Percentiles rank a stretch among this genome's conserved stretches.
Evolutionary conservation across 768 basidiomycete species (phyloP).

Genomic region (Russula olivacea): DNA sequence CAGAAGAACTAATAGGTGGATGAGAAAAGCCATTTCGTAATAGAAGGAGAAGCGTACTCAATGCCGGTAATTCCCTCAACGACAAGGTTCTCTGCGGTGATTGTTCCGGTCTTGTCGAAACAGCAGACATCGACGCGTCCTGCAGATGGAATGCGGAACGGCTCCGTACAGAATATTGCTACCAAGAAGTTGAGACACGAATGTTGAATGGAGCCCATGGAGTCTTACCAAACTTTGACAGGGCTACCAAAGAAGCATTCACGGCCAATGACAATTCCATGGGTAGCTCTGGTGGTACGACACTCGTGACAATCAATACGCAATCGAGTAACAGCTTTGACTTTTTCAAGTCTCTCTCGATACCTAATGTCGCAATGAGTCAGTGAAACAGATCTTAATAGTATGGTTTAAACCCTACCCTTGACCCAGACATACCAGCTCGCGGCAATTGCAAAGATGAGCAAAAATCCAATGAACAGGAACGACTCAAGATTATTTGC

Average conservation of each 20-base stretch:
- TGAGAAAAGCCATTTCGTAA: conserved; percentile 10
- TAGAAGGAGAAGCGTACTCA: conserved; percentile 50
- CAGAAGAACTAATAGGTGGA: conserved; percentile 40
- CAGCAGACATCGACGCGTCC: conserved; percentile 97
- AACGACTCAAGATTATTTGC: conserved; percentile 96
- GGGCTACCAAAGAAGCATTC: conserved; percentile 87
- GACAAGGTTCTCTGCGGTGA: conserved; percentile 92
- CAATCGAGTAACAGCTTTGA: conserved; percentile 94
- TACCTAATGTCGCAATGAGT: conserved; percentile 43
- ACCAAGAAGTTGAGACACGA: conserved; percentile 1
- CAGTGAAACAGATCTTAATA: neutral
- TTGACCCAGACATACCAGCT: conserved; percentile 98
- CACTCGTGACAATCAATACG: conserved; percentile 92
- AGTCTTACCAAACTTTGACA: conserved; percentile 82
- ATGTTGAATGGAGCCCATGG: neutral
- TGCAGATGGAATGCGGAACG: conserved; percentile 94
- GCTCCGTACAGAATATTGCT: conserved; percentile 99
- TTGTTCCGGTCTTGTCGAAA: conserved; percentile 99
- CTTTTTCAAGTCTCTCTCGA: conserved; percentile 89
- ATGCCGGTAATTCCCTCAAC: conserved; percentile 91
- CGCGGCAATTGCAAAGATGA: conserved; percentile 96
- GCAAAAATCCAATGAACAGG: conserved; percentile 95
- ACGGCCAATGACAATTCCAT: conserved; percentile 98
- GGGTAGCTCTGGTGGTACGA: conserved; percentile 95
- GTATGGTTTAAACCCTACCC: conserved; percentile 45